phyloP scores from a whole-genome alignment of 2,329 filamentous ascomycete genomes.

The Clarireedia paspali region DNA sequence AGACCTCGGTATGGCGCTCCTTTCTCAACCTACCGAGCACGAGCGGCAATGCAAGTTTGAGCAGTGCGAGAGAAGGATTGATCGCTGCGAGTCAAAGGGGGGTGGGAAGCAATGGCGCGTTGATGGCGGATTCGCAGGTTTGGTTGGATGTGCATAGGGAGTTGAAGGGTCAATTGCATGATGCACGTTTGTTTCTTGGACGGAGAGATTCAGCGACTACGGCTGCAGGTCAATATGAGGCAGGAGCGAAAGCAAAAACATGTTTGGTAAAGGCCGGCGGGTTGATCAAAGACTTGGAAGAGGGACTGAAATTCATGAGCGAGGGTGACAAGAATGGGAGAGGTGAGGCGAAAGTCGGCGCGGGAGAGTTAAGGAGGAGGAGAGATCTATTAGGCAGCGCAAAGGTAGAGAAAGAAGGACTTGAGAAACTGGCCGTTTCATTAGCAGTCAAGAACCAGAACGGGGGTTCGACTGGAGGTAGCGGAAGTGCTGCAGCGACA shows the following conservation, averaged over 20 bases:
- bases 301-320: slow-evolving; percentile 53
- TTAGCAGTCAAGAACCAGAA: slow-evolving; percentile 39
- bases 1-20: slow-evolving; percentile 61
- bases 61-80: slow-evolving; percentile 24
- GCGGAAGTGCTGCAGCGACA: slow-evolving; percentile 17
- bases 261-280: slow-evolving; percentile 62
- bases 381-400: slow-evolving; percentile 63
- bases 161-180: slow-evolving; percentile 63
- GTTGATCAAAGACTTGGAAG: slow-evolving; percentile 54
- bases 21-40: slow-evolving; percentile 62
- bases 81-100: slow-evolving; percentile 24
- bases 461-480: slow-evolving; percentile 8
- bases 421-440: slow-evolving; percentile 64
- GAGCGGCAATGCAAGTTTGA: slow-evolving; percentile 32
- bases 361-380: slow-evolving; percentile 66
- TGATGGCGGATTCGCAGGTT: slow-evolving; percentile 34
- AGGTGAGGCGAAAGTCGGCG: slow-evolving; percentile 43
- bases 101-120: slow-evolving; percentile 15
- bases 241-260: slow-evolving; percentile 66
- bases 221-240: slow-evolving; percentile 50
- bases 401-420: slow-evolving; percentile 64
- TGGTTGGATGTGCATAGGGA: slow-evolving; percentile 74
- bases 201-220: slow-evolving; percentile 54
- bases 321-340: slow-evolving; percentile 34
- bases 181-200: slow-evolving; percentile 58